Percentiles rank a stretch among this genome's conserved stretches.
Evolutionary conservation across 2,329 filamentous ascomycete genomes (phyloP).

Genomic region (Ascochyta fabae): DNA sequence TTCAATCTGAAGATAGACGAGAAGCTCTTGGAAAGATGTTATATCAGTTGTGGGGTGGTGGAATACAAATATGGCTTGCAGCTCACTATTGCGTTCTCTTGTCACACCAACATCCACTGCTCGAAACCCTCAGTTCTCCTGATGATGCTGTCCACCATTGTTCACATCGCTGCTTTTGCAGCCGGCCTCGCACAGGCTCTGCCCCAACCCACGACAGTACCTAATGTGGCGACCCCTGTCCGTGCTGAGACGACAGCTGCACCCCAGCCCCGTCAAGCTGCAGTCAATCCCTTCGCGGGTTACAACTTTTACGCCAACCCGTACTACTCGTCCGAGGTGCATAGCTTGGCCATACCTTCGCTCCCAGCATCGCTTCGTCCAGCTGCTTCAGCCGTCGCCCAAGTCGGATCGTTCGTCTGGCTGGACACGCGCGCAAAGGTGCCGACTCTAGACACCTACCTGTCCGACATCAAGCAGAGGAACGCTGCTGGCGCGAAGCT

Average conservation of each 20-base stretch:
- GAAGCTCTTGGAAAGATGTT: background rate
- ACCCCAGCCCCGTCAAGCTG: conserved; percentile 38
- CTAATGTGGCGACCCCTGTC: conserved; percentile 20
- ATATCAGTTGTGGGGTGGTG: background rate
- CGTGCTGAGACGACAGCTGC: conserved; percentile 20
- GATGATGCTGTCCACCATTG: conserved; percentile 28
- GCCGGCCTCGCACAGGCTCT: conserved; percentile 30
- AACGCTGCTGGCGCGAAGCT: conserved; percentile 58
- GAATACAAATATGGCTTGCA: conserved; percentile 6
- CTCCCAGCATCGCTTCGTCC: conserved; percentile 62
- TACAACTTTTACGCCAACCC: conserved; percentile 60
- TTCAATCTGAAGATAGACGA: conserved; percentile 10
- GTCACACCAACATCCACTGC: background rate
- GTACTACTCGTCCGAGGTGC: conserved; percentile 61
- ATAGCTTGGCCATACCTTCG: conserved; percentile 65
- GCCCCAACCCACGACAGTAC: conserved; percentile 28
- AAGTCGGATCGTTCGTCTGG: conserved; percentile 61
- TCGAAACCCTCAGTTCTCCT: background rate
- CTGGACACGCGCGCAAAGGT: conserved; percentile 60
- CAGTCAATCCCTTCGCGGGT: conserved; percentile 60
- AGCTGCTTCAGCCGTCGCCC: conserved; percentile 56
- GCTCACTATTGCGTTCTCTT: background rate
- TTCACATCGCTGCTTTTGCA: conserved; percentile 27
- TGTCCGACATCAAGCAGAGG: conserved; percentile 55
- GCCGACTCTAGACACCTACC: conserved; percentile 55